A percentile compares a stretch with the other conserved stretches of the same genome.
These are phyloP conservation scores for Musa schizocarpa DNA, from an alignment of 176 grass and related monocot genomes.

Conservation along the genomic window DNA sequence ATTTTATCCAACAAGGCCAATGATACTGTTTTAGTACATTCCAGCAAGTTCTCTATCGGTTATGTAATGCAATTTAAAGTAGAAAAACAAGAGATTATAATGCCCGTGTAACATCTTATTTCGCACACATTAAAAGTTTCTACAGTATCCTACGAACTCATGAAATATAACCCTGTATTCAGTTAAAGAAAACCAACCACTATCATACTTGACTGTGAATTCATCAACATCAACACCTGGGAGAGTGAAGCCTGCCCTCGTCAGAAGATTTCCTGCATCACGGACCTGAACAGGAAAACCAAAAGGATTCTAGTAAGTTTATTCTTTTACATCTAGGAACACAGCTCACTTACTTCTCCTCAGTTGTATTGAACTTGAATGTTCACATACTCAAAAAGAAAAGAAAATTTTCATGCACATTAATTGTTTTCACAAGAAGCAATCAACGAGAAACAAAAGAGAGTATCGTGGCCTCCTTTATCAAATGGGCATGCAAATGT, in stretches of 20 bases:
- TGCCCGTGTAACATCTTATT: not conserved
- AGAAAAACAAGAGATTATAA: not conserved
- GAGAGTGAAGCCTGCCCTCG: constrained; percentile 79
- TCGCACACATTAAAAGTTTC: not conserved
- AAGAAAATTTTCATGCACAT: not conserved
- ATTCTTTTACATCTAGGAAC: not conserved
- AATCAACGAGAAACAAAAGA: too few species aligned
- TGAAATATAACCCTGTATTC: not conserved
- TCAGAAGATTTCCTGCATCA: constrained; percentile 91
- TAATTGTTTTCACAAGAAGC: too few species aligned
- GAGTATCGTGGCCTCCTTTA: too few species aligned
- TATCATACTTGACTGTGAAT: constrained; percentile 82
- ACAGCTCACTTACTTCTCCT: not conserved
- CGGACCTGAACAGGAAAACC: constrained; percentile 52
- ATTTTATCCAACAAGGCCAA: too few species aligned
- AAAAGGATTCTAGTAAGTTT: not conserved
- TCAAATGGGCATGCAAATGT: too few species aligned
- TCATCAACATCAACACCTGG: constrained; percentile 88
- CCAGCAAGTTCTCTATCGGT: too few species aligned
- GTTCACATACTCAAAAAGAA: not conserved
- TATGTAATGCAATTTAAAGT: not conserved
- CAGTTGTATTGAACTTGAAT: not conserved
- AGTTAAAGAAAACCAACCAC: constrained; percentile 32
- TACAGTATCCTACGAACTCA: not conserved
- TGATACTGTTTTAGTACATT: too few species aligned